Percentiles rank a stretch among this genome's conserved stretches.
Evolutionary conservation across 2,329 filamentous ascomycete species (phyloP).

Genomic region (Clonostachys solani): DNA sequence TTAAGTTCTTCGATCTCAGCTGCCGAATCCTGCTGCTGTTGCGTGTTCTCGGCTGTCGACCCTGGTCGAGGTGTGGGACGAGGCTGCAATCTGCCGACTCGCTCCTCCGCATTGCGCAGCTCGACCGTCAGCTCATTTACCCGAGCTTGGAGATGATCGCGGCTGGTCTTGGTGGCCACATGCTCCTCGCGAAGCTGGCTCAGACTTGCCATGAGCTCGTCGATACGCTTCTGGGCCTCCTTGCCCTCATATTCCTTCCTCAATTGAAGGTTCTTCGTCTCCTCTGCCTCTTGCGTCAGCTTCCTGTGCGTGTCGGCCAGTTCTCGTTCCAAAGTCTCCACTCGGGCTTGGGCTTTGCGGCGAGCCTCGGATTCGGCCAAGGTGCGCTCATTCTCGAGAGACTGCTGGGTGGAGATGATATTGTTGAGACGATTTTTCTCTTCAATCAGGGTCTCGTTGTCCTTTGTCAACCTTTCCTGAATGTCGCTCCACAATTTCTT

Average conservation of each 20-base stretch:
- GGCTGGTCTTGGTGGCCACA: conserved; percentile 77
- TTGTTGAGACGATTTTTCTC: conserved; percentile 82
- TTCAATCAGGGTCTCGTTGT: conserved; percentile 79
- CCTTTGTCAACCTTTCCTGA: conserved; percentile 80
- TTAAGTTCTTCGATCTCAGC: conserved; percentile 75
- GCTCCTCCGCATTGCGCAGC: conserved; percentile 84
- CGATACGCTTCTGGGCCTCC: conserved; percentile 85
- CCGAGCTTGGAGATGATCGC: conserved; percentile 83
- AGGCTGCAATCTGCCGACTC: conserved; percentile 76
- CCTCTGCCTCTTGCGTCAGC: conserved; percentile 76
- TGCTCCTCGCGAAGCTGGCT: conserved; percentile 82
- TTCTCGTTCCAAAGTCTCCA: conserved; percentile 77
- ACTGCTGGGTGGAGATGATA: conserved; percentile 80
- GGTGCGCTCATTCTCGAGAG: conserved; percentile 87
- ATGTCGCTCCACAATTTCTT: conserved; percentile 94
- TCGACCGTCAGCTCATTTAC: conserved; percentile 89
- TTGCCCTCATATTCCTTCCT: conserved; percentile 88
- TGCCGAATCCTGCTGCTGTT: conserved; percentile 45
- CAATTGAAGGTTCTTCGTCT: conserved; percentile 75
- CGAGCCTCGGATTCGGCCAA: conserved; percentile 77
- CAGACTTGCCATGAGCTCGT: conserved; percentile 80
- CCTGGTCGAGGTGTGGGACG: conserved; percentile 62
- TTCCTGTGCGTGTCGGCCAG: conserved; percentile 76
- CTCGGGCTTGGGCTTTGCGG: conserved; percentile 71
- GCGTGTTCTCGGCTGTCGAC: conserved; percentile 30